Evolutionary conservation across 2,329 filamentous ascomycete species (phyloP).

Genomic region (Epichloe sylvatica): DNA sequence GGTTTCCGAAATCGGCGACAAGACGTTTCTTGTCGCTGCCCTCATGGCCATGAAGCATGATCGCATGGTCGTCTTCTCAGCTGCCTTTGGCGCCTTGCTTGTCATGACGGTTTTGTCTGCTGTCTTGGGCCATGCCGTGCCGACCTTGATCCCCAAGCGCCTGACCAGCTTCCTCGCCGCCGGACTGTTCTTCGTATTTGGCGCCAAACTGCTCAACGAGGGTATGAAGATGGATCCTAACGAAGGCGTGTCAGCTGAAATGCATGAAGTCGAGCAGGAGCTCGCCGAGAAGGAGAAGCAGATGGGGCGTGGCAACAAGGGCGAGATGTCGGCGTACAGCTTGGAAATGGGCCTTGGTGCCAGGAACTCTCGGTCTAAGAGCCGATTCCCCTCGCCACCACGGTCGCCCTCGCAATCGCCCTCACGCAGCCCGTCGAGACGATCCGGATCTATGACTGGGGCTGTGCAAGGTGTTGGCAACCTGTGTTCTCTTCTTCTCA

Average conservation of each 20-base stretch:
- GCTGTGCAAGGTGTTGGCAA: slow-evolving; percentile 60
- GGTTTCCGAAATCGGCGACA: slow-evolving; percentile 93
- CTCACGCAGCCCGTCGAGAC: slow-evolving; percentile 43
- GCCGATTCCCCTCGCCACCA: slow-evolving; percentile 65
- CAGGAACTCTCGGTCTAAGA: slow-evolving; percentile 58
- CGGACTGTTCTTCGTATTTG: slow-evolving; percentile 78
- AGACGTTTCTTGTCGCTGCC: slow-evolving; percentile 92
- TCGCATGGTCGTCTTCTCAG: slow-evolving; percentile 81
- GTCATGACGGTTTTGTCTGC: slow-evolving; percentile 94
- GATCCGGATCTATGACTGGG: slow-evolving; percentile 23
- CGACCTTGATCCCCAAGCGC: slow-evolving; percentile 77
- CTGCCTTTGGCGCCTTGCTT: slow-evolving; percentile 81
- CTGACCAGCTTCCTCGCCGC: slow-evolving; percentile 81
- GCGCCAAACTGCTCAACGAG: slow-evolving; percentile 69
- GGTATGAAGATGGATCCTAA: slow-evolving; percentile 78
- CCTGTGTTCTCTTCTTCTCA: slow-evolving; percentile 73
- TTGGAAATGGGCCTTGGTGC: slow-evolving; percentile 65
- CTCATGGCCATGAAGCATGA: slow-evolving; percentile 99
- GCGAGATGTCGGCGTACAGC: slow-evolving; percentile 52
- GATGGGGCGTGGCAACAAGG: slow-evolving; percentile 38
- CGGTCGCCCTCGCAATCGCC: slow-evolving; percentile 62
- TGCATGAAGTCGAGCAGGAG: slow-evolving; percentile 92
- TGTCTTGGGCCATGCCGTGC: slow-evolving; percentile 81
- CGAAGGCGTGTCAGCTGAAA: slow-evolving; percentile 88
- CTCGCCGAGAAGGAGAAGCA: slow-evolving; percentile 86